Percentiles rank a stretch among this genome's conserved stretches.
These are phyloP conservation scores for Pseudofabraea citricarpa DNA, from an alignment of 2,329 filamentous ascomycete genomes.

Conservation along the genomic window DNA sequence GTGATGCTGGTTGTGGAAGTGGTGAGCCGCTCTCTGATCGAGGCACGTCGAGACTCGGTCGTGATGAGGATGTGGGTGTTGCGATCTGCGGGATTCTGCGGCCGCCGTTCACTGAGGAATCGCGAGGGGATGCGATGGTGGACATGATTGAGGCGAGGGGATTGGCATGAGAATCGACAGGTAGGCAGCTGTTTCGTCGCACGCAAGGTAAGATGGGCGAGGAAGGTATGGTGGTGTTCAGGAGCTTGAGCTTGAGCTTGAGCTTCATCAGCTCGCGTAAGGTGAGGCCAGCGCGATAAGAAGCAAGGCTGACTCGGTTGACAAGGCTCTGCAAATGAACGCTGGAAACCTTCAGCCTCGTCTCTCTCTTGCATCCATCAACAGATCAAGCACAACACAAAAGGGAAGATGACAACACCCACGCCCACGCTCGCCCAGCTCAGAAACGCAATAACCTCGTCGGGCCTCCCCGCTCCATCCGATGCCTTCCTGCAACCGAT, in stretches of 20 bases:
- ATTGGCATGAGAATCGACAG: too few species aligned
- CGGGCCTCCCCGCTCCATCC: slow-evolving; percentile 13
- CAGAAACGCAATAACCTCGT: slow-evolving; percentile 12
- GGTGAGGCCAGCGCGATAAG: too few species aligned
- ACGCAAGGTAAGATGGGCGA: too few species aligned
- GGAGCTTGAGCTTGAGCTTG: too few species aligned
- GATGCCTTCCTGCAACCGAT: slow-evolving; percentile 18
- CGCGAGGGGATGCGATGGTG: slow-evolving; percentile 59
- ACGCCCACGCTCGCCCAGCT: slow-evolving; percentile 14
- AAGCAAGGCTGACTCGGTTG: too few species aligned
- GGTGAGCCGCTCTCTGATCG: slow-evolving; percentile 57
- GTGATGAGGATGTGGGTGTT: slow-evolving; percentile 69
- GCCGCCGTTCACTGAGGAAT: slow-evolving; percentile 51
- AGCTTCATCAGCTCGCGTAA: too few species aligned
- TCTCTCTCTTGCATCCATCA: too few species aligned
- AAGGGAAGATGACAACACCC: slow-evolving; percentile 8
- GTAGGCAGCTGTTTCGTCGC: too few species aligned
- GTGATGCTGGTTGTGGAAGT: slow-evolving; percentile 26
- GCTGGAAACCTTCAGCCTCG: too few species aligned
- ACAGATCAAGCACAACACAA: too few species aligned
- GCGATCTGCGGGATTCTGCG: slow-evolving; percentile 51
- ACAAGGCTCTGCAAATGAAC: too few species aligned
- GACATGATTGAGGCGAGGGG: slow-evolving; percentile 57
- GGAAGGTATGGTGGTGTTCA: too few species aligned
- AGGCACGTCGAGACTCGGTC: slow-evolving; percentile 65